Evolutionary conservation across 345 rosid genomes (phyloP).

Genomic region (Lumnitzera racemosa): DNA sequence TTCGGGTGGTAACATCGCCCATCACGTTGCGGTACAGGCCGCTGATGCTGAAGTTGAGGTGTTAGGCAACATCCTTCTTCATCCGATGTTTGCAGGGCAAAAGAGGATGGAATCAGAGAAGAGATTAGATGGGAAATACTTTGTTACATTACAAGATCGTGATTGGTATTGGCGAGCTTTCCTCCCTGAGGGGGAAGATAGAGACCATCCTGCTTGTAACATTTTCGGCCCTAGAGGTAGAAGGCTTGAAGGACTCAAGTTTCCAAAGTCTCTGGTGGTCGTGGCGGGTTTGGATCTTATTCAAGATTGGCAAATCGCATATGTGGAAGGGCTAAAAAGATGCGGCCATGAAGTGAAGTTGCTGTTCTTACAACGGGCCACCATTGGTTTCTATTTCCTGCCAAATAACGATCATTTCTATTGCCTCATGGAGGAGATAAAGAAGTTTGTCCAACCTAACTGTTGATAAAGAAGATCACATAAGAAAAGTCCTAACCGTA

Average conservation of each 20-base stretch:
- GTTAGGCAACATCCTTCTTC: slow-evolving; percentile 17
- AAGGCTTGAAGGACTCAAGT: slow-evolving; percentile 10
- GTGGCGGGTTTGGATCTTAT: slow-evolving; percentile 19
- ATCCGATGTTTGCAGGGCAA: slow-evolving; percentile 19
- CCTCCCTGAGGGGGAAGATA: slow-evolving; percentile 20
- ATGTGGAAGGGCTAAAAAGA: slow-evolving; percentile 18
- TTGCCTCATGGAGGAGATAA: slow-evolving; percentile 24
- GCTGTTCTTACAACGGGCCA: slow-evolving; percentile 22
- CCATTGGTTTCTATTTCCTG: slow-evolving; percentile 21
- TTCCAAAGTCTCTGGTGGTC: slow-evolving; percentile 21
- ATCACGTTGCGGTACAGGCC: slow-evolving; percentile 18
- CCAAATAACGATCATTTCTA: slow-evolving; percentile 23
- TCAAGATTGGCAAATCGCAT: slow-evolving; percentile 20
- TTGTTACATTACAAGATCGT: slow-evolving; percentile 15
- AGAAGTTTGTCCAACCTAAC: slow-evolving; percentile 18
- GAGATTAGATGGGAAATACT: slow-evolving; percentile 19
- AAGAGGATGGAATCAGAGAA: slow-evolving; percentile 20
- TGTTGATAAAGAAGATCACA: background rate
- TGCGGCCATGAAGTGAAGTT: slow-evolving; percentile 22
- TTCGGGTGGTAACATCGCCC: slow-evolving; percentile 22
- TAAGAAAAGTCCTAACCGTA: background rate
- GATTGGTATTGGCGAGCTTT: slow-evolving; percentile 27
- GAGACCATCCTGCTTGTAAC: slow-evolving; percentile 25
- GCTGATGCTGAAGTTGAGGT: slow-evolving; percentile 13
- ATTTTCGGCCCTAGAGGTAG: slow-evolving; percentile 17